Evolutionary conservation across 2,329 filamentous ascomycete species (phyloP).

Genomic region (Clonostachys rosea): DNA sequence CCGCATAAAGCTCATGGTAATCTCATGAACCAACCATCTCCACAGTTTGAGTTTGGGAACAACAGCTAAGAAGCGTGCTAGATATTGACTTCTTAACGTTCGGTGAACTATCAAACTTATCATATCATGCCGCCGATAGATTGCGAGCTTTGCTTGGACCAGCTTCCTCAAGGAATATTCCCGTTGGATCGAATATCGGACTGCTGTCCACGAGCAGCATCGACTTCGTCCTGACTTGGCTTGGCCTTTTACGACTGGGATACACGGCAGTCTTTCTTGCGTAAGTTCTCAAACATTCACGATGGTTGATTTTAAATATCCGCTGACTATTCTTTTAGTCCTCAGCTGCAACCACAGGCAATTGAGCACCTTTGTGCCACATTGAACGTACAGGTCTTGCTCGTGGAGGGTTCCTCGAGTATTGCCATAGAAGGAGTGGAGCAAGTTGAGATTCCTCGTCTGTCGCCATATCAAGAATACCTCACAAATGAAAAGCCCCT

Average conservation of each 20-base stretch:
- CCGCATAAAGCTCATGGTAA: too few relatives aligned
- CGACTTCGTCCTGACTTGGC: slow-evolving; percentile 55
- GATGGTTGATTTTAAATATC: neutral
- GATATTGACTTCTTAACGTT: slow-evolving; percentile 11
- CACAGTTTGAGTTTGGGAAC: neutral
- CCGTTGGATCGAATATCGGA: too few relatives aligned
- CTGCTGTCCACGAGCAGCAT: slow-evolving; percentile 33
- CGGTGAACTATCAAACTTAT: slow-evolving; percentile 9
- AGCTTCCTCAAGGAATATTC: too few relatives aligned
- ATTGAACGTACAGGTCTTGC: slow-evolving; percentile 29
- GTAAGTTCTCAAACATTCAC: slow-evolving; percentile 17
- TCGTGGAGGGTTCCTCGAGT: too few relatives aligned
- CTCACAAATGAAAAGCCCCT: too few relatives aligned
- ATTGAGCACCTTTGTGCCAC: slow-evolving; percentile 47
- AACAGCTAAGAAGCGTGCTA: slow-evolving; percentile 2
- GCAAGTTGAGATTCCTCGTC: too few relatives aligned
- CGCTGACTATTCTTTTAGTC: slow-evolving; percentile 18
- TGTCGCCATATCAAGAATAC: too few relatives aligned
- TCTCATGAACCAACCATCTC: too few relatives aligned
- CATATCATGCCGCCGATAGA: too few relatives aligned
- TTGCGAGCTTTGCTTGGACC: slow-evolving; percentile 33
- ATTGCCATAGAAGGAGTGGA: too few relatives aligned
- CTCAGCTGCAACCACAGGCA: slow-evolving; percentile 36
- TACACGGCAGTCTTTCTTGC: slow-evolving; percentile 52
- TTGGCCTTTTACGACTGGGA: slow-evolving; percentile 52